Evolutionary conservation across 352 stramenopile genomes (phyloP).

Genomic region (Pythium sp.): DNA sequence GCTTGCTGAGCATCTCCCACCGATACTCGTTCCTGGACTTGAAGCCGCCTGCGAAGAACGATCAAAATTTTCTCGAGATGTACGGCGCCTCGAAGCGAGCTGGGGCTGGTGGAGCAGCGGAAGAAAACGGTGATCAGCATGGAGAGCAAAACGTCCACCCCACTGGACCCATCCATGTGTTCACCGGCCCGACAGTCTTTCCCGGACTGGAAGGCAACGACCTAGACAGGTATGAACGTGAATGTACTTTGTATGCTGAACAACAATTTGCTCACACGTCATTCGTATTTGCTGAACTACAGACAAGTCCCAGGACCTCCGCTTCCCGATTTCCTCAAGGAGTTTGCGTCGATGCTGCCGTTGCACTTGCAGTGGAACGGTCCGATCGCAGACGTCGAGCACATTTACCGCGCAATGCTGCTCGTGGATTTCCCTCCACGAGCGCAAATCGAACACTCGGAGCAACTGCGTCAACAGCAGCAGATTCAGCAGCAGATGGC

Average conservation of each 20-base stretch:
- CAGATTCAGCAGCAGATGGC: slow-evolving; percentile 51
- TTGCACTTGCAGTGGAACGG: slow-evolving; percentile 84
- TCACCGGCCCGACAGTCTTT: slow-evolving; percentile 19
- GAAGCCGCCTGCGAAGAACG: slow-evolving; percentile 45
- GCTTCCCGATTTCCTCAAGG: slow-evolving; percentile 82
- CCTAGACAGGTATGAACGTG: slow-evolving; percentile 38
- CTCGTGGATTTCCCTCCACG: slow-evolving; percentile 79
- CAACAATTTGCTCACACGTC: not conserved
- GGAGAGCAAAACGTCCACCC: slow-evolving; percentile 19
- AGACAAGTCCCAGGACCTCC: slow-evolving; percentile 73
- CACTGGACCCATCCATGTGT: slow-evolving; percentile 7
- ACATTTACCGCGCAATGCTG: slow-evolving; percentile 83
- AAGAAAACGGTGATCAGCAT: slow-evolving; percentile 17
- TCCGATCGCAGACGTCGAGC: slow-evolving; percentile 82
- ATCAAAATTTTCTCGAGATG: slow-evolving; percentile 81
- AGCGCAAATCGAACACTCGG: slow-evolving; percentile 66
- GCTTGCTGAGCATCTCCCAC: slow-evolving; percentile 70
- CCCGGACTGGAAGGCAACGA: slow-evolving; percentile 30
- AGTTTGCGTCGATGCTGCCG: slow-evolving; percentile 79
- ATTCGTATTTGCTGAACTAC: not conserved
- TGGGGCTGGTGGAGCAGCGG: slow-evolving; percentile 17
- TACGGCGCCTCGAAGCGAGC: slow-evolving; percentile 49
- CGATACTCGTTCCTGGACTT: slow-evolving; percentile 83
- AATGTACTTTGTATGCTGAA: not conserved
- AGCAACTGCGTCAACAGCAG: slow-evolving; percentile 64